Conservation (phyloP, 192 early-diverging fungal genomes). For the Ambispora gerdemannii region DNA sequence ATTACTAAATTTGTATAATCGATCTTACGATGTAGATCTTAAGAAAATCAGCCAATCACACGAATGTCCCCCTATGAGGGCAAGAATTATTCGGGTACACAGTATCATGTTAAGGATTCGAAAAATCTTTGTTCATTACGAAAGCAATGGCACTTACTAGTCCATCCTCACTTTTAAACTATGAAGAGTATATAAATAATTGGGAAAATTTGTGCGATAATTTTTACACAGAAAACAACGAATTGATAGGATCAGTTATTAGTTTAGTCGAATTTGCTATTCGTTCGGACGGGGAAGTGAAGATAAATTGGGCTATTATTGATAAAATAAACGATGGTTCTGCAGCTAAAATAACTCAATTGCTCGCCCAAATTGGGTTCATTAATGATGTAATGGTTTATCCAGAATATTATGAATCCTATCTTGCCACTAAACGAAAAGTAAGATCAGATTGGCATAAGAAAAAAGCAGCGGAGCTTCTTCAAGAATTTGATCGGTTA, state of each 20-base stretch:
- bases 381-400: constrained; percentile 1
- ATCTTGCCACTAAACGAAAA: constrained; percentile 12
- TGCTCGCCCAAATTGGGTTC: constrained; percentile 10
- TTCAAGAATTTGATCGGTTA: constrained; percentile 14
- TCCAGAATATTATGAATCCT: constrained; percentile 5
- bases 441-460: constrained; percentile 12
- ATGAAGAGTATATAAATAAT: constrained; percentile 3
- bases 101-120: too few species aligned
- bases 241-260: background rate
- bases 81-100: too few species aligned
- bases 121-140: too few species aligned
- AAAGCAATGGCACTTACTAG: constrained; percentile 7
- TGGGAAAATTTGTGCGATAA: background rate
- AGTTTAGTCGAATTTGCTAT: constrained; percentile 22
- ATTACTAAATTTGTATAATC: too few species aligned
- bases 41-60: too few species aligned
- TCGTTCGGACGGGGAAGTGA: constrained; percentile 8
- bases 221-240: constrained; percentile 11
- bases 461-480: constrained; percentile 4
- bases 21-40: too few species aligned
- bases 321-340: background rate
- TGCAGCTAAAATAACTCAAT: background rate
- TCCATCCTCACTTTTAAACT: background rate
- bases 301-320: background rate
- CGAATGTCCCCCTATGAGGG: too few species aligned